These are phyloP conservation scores for Taxillus chinensis DNA, from an alignment of 164 flowering plant species.

Conservation along the genomic window DNA sequence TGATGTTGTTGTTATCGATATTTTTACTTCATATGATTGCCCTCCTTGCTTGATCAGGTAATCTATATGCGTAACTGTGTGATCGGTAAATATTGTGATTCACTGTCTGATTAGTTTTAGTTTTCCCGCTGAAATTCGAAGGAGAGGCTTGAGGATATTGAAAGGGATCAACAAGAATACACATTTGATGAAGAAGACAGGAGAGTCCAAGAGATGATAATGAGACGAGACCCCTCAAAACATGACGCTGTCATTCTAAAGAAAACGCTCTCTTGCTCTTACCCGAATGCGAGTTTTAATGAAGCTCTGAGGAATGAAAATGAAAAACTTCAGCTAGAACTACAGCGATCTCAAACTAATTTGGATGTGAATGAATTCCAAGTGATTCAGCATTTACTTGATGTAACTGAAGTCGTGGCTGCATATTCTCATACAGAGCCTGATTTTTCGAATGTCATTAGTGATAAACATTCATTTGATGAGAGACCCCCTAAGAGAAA, in stretches of 20 bases:
- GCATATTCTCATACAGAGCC: constrained; percentile 28
- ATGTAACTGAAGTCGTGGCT: constrained; percentile 61
- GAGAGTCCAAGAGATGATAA: constrained; percentile 55
- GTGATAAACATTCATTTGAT: constrained; percentile 25
- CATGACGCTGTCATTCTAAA: constrained; percentile 51
- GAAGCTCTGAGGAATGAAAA: constrained; percentile 69
- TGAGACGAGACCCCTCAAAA: constrained; percentile 53
- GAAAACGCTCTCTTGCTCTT: constrained; percentile 78
- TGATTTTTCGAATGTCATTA: constrained; percentile 20
- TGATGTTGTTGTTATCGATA: no score
- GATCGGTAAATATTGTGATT: not conserved
- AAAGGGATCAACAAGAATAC: constrained; percentile 82
- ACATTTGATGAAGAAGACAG: constrained; percentile 86
- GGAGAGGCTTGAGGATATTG: constrained; percentile 82
- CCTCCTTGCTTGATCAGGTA: no score
- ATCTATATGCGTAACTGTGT: no score
- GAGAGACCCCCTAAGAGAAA: constrained; percentile 25
- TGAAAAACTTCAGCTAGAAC: constrained; percentile 77
- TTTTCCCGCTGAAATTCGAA: constrained; percentile 12
- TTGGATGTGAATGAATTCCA: constrained; percentile 68
- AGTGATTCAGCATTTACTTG: constrained; percentile 72
- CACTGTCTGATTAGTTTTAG: not conserved
- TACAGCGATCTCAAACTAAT: constrained; percentile 68
- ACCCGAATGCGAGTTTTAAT: constrained; percentile 60
- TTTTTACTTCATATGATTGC: no score